phyloP scores from a whole-genome alignment of 371 early-diverging fungal genomes.

The Circinella umbellata region DNA sequence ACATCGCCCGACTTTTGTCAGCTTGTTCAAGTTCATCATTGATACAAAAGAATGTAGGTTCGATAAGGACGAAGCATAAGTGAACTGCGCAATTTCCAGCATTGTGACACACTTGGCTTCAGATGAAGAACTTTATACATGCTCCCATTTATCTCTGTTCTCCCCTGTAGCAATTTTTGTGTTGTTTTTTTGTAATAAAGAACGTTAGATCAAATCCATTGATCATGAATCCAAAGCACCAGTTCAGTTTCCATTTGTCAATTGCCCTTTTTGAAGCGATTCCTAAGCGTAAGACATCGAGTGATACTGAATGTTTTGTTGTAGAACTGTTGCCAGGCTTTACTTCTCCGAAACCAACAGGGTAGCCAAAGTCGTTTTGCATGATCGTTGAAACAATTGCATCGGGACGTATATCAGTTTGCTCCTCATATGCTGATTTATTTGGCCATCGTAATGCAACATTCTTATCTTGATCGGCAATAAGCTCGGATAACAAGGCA shows the following conservation, averaged over 20 bases:
- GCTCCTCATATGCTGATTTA: no score
- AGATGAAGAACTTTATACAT: no score
- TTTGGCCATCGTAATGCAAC: no score
- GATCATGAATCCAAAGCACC: constrained; percentile 19
- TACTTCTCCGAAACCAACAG: constrained; percentile 35
- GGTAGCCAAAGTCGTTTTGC: constrained; percentile 29
- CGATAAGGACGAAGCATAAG: constrained; percentile 7
- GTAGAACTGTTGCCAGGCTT: constrained; percentile 31
- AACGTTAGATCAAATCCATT: constrained; percentile 13
- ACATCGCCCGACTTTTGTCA: neutral
- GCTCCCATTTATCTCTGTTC: no score
- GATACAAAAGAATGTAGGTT: constrained; percentile 6
- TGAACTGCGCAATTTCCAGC: constrained; percentile 6
- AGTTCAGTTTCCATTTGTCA: constrained; percentile 10
- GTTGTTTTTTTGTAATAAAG: constrained; percentile 14
- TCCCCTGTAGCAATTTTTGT: constrained; percentile 8
- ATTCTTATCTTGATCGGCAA: no score
- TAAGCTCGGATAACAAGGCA: no score
- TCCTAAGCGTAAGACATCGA: constrained; percentile 27
- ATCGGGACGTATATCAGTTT: no score
- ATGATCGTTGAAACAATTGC: no score
- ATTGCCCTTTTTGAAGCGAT: constrained; percentile 16
- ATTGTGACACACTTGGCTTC: no score
- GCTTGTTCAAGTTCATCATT: constrained; percentile 5
- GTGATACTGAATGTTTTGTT: constrained; percentile 27